These are phyloP conservation scores for Entomophthora muscae DNA, from an alignment of 371 early-diverging fungal genomes.

Conservation along the genomic window DNA sequence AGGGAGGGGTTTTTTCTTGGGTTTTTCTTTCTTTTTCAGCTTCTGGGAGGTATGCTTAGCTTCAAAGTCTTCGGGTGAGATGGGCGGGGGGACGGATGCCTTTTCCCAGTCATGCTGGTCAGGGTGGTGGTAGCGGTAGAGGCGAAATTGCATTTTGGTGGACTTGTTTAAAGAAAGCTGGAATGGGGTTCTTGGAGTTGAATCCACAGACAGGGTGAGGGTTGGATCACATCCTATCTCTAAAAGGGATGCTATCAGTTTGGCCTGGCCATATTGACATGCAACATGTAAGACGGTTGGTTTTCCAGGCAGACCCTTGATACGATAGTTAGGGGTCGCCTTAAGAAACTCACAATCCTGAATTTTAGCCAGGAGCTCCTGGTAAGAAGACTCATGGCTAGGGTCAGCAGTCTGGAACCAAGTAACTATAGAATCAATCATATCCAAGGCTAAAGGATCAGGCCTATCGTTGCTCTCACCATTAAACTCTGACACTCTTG, in stretches of 20 bases:
- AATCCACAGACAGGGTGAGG: constrained; percentile 14
- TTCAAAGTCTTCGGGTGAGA: constrained; percentile 55
- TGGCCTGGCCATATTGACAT: constrained; percentile 26
- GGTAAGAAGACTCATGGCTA: constrained; percentile 6
- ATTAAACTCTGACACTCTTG: constrained; percentile 9
- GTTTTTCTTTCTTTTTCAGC: constrained; percentile 24
- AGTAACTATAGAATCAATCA: not conserved
- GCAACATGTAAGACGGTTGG: constrained; percentile 59
- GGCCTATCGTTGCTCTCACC: constrained; percentile 26
- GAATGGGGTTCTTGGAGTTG: constrained; percentile 38
- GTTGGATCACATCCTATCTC: constrained; percentile 39
- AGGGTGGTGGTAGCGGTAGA: constrained; percentile 41
- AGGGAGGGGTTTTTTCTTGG: constrained; percentile 14
- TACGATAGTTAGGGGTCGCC: not conserved
- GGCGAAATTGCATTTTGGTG: constrained; percentile 58
- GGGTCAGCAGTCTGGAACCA: constrained; percentile 12
- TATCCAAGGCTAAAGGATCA: constrained; percentile 4
- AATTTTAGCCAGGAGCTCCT: not conserved
- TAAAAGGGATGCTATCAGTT: constrained; percentile 40
- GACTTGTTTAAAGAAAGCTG: constrained; percentile 56
- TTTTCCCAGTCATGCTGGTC: constrained; percentile 46
- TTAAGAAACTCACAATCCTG: not conserved
- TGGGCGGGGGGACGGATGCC: constrained; percentile 54
- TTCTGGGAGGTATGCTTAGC: constrained; percentile 37
- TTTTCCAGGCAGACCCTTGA: constrained; percentile 10